A percentile compares a stretch with the other conserved stretches of the same genome.
phyloP scores from a whole-genome alignment of 306 rosid species.

The Biancaea sappan region DNA sequence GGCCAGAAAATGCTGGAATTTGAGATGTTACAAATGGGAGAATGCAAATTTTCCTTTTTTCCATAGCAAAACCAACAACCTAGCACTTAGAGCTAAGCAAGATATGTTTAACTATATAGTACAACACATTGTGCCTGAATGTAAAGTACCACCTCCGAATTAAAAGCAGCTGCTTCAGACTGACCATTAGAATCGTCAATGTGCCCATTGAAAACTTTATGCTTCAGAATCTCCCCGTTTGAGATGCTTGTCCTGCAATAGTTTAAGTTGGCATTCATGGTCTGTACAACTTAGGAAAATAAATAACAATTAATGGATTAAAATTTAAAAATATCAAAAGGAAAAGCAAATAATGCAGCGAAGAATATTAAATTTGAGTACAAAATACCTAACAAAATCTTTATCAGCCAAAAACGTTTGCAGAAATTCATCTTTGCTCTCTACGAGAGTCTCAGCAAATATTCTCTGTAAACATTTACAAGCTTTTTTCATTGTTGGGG shows the following conservation, averaged over 20 bases:
- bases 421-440: conserved; percentile 77
- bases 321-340: background rate
- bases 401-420: conserved; percentile 55
- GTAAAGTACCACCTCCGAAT: conserved; percentile 62
- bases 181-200: conserved; percentile 32
- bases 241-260: conserved; percentile 61
- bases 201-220: conserved; percentile 46
- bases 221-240: conserved; percentile 61
- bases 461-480: conserved; percentile 60
- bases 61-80: background rate
- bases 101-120: conserved; percentile 7
- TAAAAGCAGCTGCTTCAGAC: conserved; percentile 44
- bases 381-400: conserved; percentile 58
- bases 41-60: background rate
- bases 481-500: background rate
- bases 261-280: conserved; percentile 15
- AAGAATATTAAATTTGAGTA: background rate
- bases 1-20: background rate
- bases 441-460: conserved; percentile 86
- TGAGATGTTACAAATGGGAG: background rate
- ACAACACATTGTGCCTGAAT: conserved; percentile 5
- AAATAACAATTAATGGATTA: conserved; percentile 11
- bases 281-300: conserved; percentile 2
- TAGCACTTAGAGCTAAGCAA: background rate
- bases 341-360: background rate